Percentiles rank a stretch among this genome's conserved stretches.
phyloP scores from a whole-genome alignment of 345 rosid species.

The Rhodomyrtus tomentosa region DNA sequence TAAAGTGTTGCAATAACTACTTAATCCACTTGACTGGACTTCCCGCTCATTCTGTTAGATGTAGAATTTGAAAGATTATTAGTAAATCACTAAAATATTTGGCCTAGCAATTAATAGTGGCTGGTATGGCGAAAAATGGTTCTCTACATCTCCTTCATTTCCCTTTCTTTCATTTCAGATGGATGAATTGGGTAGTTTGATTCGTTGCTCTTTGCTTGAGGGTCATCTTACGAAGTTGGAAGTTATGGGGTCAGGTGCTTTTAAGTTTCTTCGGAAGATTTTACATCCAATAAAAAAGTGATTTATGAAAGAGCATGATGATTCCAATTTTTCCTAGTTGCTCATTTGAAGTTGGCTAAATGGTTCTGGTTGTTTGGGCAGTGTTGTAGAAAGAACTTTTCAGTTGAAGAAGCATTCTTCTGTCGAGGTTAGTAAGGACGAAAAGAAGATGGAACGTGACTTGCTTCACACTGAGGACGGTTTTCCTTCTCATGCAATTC shows the following conservation, averaged over 20 bases:
- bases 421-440: conserved; percentile 11
- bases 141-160: not conserved
- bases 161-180: conserved; percentile 25
- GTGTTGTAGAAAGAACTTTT: conserved; percentile 21
- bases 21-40: not conserved
- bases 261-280: conserved; percentile 52
- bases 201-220: conserved; percentile 60
- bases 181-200: conserved; percentile 29
- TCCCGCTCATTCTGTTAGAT: not conserved
- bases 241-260: conserved; percentile 63
- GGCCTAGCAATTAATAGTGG: not conserved
- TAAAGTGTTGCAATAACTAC: not conserved
- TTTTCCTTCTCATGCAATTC: conserved; percentile 26
- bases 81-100: not conserved
- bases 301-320: conserved; percentile 9
- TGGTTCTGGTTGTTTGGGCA: conserved; percentile 20
- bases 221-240: conserved; percentile 78
- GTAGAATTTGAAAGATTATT: not conserved
- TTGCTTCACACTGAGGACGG: conserved; percentile 26
- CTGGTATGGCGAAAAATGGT: not conserved
- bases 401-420: conserved; percentile 24
- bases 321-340: not conserved
- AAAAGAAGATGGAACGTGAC: conserved; percentile 4
- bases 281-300: conserved; percentile 41
- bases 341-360: not conserved